Percentiles rank a stretch among this genome's conserved stretches.
Evolutionary conservation across 768 basidiomycete genomes (phyloP).

Genomic region (Hypholoma fasciculare): DNA sequence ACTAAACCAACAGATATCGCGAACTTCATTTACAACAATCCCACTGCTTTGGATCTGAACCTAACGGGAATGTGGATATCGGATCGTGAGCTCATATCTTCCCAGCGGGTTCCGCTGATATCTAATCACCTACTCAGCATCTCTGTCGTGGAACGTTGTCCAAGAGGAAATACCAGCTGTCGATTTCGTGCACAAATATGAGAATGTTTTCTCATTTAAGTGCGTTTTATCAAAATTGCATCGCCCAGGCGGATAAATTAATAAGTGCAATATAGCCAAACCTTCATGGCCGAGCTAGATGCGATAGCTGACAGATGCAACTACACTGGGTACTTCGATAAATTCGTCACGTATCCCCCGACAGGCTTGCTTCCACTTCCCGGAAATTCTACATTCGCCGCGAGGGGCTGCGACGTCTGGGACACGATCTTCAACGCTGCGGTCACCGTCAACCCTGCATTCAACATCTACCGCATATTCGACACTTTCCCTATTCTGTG

Average conservation of each 20-base stretch:
- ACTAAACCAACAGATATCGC: conserved; percentile 56
- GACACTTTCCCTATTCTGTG: conserved; percentile 73
- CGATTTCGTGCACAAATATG: conserved; percentile 71
- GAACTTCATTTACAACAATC: conserved; percentile 68
- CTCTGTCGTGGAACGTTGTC: conserved; percentile 61
- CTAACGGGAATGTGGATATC: conserved; percentile 73
- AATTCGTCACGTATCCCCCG: conserved; percentile 69
- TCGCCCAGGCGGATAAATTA: background rate
- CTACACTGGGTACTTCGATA: conserved; percentile 61
- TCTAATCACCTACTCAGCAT: conserved; percentile 33
- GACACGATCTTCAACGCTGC: conserved; percentile 63
- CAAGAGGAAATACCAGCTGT: conserved; percentile 74
- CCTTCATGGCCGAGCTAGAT: conserved; percentile 62
- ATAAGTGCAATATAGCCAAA: conserved; percentile 41
- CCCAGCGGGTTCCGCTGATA: background rate
- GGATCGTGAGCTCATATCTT: conserved; percentile 51
- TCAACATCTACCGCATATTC: conserved; percentile 77
- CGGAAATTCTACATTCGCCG: conserved; percentile 45
- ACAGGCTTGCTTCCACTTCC: conserved; percentile 67
- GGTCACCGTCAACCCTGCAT: conserved; percentile 66
- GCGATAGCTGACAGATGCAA: conserved; percentile 52
- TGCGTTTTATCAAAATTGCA: conserved; percentile 28
- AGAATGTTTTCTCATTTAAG: conserved; percentile 74
- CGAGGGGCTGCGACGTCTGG: conserved; percentile 68
- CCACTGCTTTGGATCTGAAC: conserved; percentile 48